phyloP scores from a whole-genome alignment of 2,329 filamentous ascomycete genomes.

The Trichoderma hamatum region DNA sequence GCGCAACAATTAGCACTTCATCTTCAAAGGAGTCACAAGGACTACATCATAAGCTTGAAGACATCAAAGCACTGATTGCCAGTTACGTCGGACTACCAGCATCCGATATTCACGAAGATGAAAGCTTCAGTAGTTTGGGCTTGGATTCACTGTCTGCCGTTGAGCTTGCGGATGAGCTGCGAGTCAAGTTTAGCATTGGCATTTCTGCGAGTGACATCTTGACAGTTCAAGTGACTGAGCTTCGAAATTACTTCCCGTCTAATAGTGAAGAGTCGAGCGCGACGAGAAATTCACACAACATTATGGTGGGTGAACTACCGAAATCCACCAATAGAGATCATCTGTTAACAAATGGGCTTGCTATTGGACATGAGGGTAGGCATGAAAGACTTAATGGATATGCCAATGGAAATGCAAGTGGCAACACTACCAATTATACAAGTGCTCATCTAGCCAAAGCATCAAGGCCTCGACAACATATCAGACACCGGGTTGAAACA shows the following conservation, averaged over 20 bases:
- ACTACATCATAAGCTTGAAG: background rate
- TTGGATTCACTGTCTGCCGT: slow-evolving; percentile 31
- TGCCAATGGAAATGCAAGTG: background rate
- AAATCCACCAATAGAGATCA: background rate
- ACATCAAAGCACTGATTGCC: slow-evolving; percentile 20
- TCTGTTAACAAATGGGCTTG: background rate
- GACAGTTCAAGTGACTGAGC: slow-evolving; percentile 16
- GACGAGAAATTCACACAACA: background rate
- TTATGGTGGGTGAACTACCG: background rate
- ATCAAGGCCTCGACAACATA: background rate
- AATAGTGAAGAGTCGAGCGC: background rate
- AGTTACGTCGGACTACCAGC: slow-evolving; percentile 30
- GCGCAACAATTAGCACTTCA: background rate
- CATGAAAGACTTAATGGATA: background rate
- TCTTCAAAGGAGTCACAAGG: background rate
- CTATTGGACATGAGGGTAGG: background rate
- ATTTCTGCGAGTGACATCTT: slow-evolving; percentile 28
- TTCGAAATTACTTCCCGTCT: background rate
- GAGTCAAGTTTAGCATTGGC: slow-evolving; percentile 27
- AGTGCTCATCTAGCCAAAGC: background rate
- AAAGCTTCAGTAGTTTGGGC: slow-evolving; percentile 29
- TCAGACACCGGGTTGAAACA: slow-evolving; percentile 23
- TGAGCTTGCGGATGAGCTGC: slow-evolving; percentile 30
- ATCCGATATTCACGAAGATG: slow-evolving; percentile 28
- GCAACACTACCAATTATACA: background rate